Percentiles rank a stretch among this genome's conserved stretches.
Evolutionary conservation across 257 asterid genomes (phyloP).

Genomic region (Nicotiana benthamiana): DNA sequence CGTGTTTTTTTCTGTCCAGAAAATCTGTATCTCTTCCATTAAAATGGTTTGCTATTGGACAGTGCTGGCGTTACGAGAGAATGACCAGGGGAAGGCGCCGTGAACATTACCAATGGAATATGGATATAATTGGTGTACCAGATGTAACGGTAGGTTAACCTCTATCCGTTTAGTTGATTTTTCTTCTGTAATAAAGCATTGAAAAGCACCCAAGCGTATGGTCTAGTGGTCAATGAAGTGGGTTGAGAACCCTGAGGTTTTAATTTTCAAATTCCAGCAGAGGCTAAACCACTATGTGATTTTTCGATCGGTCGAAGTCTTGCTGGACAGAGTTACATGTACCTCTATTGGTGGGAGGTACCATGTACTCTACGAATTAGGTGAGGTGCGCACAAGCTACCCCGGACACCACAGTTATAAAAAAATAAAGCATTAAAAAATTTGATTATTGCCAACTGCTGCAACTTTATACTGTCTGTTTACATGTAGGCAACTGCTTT

Average conservation of each 20-base stretch:
- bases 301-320: not conserved
- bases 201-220: not conserved
- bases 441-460: not conserved
- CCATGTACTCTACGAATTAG: not conserved
- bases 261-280: not conserved
- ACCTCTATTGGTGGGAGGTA: not conserved
- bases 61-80: constrained; percentile 98
- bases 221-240: not conserved
- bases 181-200: not conserved
- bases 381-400: not conserved
- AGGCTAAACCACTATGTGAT: not conserved
- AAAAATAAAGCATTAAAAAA: not conserved
- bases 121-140: constrained; percentile 94
- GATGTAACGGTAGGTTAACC: constrained; percentile 55
- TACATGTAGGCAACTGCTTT: not conserved
- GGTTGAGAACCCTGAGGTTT: not conserved
- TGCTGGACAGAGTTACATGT: not conserved
- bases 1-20: constrained; percentile 68
- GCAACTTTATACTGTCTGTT: no score
- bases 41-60: constrained; percentile 98
- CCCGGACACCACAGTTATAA: not conserved
- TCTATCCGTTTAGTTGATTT: not conserved
- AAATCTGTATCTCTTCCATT: constrained; percentile 88
- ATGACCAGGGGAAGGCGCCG: constrained; percentile 98
- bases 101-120: constrained; percentile 98